Base-by-base conservation (phyloP, 2,329 filamentous ascomycete species). In the Aspergillus sp. region DNA sequence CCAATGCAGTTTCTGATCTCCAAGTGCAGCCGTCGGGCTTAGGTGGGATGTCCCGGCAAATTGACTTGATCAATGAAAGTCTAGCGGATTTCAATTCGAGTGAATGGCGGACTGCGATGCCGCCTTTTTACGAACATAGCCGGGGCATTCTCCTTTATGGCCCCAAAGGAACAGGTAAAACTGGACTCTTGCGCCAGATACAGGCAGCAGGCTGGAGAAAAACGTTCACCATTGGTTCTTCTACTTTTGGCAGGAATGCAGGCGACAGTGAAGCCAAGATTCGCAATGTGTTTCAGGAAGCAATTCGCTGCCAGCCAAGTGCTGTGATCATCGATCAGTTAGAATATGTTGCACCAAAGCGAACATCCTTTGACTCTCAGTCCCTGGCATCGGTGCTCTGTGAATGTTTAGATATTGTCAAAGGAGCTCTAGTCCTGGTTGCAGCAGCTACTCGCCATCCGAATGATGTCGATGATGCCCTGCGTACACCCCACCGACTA, bases 101-200 rank as follows among this genome's bases (percentile, higher is more conserved):
- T 33, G 49, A 53, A 13, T 61, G 56, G 27, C 57, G 52, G 32
- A 53, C 63, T 33, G 54, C 51, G n/a, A 68, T 70, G 71, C 73
- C 61, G 47, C 59, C 54, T 39, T 77, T 65, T 47, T 71, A 66
- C 55, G 63, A 59, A 58, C 64, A 61, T 58, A 68, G 56, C 71
- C 78, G 79, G 45, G 82, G 82, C 0, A 77, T 93, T 32, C 76
- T 93, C 20, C 74, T 96, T 4, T 84, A 94, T 63, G 91, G 91
- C 12, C 84, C 87, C 15, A 81, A 82, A 52, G 90, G 91, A 9
- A 94, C 88, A 0, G 91, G 91, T 20, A 96, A 96, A 70, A 85
- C 82, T 0, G 77, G 86, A 53, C 73, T 96, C 0, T 72, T 96
- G 1, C 67, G 84, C 13, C 79, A 80, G 27, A 74, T 96, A 17